Evolutionary conservation across 2,329 filamentous ascomycete genomes (phyloP), one percentile per base, ranked within the genome.

Genomic region (Botrytis hyacinthi): DNA sequence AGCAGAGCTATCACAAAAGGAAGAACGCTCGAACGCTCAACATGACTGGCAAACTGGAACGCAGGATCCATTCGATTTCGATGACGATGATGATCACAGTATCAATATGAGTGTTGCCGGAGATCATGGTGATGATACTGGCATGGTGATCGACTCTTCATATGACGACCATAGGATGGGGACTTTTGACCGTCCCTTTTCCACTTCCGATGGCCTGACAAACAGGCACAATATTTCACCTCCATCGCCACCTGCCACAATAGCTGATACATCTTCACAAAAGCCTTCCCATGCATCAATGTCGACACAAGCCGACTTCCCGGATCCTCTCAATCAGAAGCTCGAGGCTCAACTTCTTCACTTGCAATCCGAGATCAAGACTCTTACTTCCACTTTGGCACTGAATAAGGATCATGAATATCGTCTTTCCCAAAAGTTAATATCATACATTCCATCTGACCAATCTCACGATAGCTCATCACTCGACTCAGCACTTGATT

Each of bases 11-110:
- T 71, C 76, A 29, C 72, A 74, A 46, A 77, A 76, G 37, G 77
- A 80, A 61, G 66, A 70, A 29, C 75, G 77, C 37, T 61, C 74
- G 29, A 63, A 75, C 16, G 74, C 76, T 26, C 77, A 79, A 16
- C 73, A 74, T 9, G 74, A 89, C 76, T 90, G 88, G 88, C 86
- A 86, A 0, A 73, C 86, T 72, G 84, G 85, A 0, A 85, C 86
- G 0, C 79, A 83, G 0, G 86, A 88, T 74, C 85, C 86, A 18
- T 81, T 80, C 42, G 70, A 79, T 66, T 77, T 77, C 40, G 76
- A 79, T 35, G 76, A 79, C 29, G 75, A 79, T 20, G 75, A 79
- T 14, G 70, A 66, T 42, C 48, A 68, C 5, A 74, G 79, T 0
- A 85, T 85, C 77, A 76, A 76, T 59, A 78, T 75, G 71, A 76